A percentile compares a stretch with the other conserved stretches of the same genome.
phyloP scores from a whole-genome alignment of 78 protist species.

The Dictyostelium brefeldianum region DNA sequence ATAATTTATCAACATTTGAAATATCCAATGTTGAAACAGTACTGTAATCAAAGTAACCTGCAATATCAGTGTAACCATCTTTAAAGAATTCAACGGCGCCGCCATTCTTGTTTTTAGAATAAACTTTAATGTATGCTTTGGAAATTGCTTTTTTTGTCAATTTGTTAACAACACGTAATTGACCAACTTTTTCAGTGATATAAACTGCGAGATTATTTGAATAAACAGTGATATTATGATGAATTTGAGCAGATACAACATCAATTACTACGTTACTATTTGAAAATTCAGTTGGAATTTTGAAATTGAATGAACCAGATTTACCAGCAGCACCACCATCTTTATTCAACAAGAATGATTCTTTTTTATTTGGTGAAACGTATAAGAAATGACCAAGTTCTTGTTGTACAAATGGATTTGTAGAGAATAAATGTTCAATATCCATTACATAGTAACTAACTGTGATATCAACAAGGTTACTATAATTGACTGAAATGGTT shows the following conservation, averaged over 20 bases:
- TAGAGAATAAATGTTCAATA: slow-evolving; percentile 69
- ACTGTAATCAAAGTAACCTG: slow-evolving; percentile 70
- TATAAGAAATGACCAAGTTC: slow-evolving; percentile 77
- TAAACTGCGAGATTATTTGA: slow-evolving; percentile 59
- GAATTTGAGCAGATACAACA: slow-evolving; percentile 30
- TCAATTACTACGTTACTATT: slow-evolving; percentile 62
- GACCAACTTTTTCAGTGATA: slow-evolving; percentile 69
- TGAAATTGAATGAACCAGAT: slow-evolving; percentile 22
- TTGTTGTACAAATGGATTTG: slow-evolving; percentile 83
- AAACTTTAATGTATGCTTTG: slow-evolving; percentile 70
- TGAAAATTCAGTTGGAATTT: slow-evolving; percentile 57
- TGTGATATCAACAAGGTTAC: slow-evolving; percentile 44
- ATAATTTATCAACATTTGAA: slow-evolving; percentile 57
- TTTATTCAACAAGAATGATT: slow-evolving; percentile 35
- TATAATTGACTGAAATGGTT: slow-evolving; percentile 50
- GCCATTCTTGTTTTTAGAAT: slow-evolving; percentile 42
- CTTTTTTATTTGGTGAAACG: slow-evolving; percentile 64
- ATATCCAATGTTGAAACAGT: slow-evolving; percentile 56
- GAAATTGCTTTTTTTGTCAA: slow-evolving; percentile 43
- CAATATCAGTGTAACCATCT: slow-evolving; percentile 78
- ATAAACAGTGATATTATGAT: slow-evolving; percentile 34
- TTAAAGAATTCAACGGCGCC: slow-evolving; percentile 57
- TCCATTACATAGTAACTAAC: slow-evolving; percentile 73
- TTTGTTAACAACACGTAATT: slow-evolving; percentile 50
- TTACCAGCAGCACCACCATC: not conserved